These are phyloP conservation scores for Gossypium trilobum DNA, from an alignment of 441 rosid genomes.

Conservation along the genomic window DNA sequence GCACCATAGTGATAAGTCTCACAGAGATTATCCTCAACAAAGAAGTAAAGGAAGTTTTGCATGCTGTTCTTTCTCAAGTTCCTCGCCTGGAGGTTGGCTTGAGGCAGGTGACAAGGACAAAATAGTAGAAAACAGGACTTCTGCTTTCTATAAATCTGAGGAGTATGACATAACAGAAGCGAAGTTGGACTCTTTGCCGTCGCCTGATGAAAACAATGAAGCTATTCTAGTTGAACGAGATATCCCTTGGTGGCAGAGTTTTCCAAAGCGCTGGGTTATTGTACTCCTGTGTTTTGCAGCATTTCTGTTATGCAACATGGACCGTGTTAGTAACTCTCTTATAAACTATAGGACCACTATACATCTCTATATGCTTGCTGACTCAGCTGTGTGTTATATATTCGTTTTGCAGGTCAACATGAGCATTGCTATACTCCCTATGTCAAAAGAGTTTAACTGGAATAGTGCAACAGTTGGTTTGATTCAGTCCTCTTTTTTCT, in stretches of 20 bases:
- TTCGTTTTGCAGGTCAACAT: constrained; percentile 65
- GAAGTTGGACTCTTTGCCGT: constrained; percentile 40
- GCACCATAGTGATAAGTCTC: constrained; percentile 23
- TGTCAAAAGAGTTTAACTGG: constrained; percentile 92
- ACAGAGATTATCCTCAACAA: constrained; percentile 13
- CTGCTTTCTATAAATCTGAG: constrained; percentile 73
- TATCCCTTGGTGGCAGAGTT: constrained; percentile 64
- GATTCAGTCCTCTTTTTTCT: constrained; percentile 96
- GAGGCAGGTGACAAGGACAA: constrained; percentile 18
- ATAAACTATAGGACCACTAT: background rate
- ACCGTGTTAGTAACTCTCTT: constrained; percentile 54
- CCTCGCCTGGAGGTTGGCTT: constrained; percentile 26
- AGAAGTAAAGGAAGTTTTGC: constrained; percentile 27
- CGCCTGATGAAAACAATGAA: constrained; percentile 48
- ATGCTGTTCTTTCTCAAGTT: constrained; percentile 23
- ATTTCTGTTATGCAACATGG: constrained; percentile 93
- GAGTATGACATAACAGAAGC: constrained; percentile 55
- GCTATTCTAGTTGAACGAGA: constrained; percentile 43
- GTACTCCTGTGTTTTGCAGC: constrained; percentile 79
- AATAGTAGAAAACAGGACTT: constrained; percentile 30
- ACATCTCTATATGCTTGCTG: constrained; percentile 13
- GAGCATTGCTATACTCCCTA: constrained; percentile 98
- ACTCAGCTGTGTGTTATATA: constrained; percentile 9
- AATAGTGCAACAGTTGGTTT: constrained; percentile 93
- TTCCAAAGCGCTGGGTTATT: constrained; percentile 84